Evolutionary conservation across 768 basidiomycete species (phyloP).

Genomic region (Pleurotus pulmonarius): DNA sequence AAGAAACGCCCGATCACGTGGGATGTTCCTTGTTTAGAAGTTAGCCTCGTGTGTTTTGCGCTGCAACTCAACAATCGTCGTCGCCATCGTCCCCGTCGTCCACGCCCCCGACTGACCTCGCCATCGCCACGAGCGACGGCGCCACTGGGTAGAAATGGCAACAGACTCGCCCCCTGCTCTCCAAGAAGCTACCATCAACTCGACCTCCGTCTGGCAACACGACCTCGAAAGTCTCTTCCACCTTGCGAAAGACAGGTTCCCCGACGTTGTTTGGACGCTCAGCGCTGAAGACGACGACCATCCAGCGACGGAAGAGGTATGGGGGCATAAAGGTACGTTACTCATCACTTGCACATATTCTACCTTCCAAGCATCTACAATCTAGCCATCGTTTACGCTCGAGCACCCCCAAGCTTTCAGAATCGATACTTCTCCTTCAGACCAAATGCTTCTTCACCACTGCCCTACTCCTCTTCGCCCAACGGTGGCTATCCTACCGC

Average conservation of each 20-base stretch:
- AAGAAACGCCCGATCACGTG: not conserved
- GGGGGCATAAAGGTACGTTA: slow-evolving; percentile 89
- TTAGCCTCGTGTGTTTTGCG: not conserved
- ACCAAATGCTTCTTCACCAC: slow-evolving; percentile 55
- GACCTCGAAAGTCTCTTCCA: slow-evolving; percentile 77
- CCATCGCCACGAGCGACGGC: not conserved
- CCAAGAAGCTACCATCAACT: slow-evolving; percentile 62
- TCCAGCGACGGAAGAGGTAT: slow-evolving; percentile 57
- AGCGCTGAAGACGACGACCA: slow-evolving; percentile 44
- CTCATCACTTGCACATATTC: not conserved
- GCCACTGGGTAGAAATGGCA: slow-evolving; percentile 1
- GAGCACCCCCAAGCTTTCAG: slow-evolving; percentile 91
- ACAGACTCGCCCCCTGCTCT: slow-evolving; percentile 42
- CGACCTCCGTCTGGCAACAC: slow-evolving; percentile 73
- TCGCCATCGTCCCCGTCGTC: not conserved
- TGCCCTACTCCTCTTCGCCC: slow-evolving; percentile 43
- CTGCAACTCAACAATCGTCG: not conserved
- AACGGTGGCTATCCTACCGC: slow-evolving; percentile 48
- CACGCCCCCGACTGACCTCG: not conserved
- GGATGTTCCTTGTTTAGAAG: not conserved
- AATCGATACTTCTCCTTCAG: slow-evolving; percentile 81
- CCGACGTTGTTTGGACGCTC: slow-evolving; percentile 95
- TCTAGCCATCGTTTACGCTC: slow-evolving; percentile 88
- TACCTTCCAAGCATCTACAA: not conserved
- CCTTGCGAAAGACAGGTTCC: slow-evolving; percentile 85